Conservation (phyloP, 257 asterid species). For the Thymus mandschuricus region DNA sequence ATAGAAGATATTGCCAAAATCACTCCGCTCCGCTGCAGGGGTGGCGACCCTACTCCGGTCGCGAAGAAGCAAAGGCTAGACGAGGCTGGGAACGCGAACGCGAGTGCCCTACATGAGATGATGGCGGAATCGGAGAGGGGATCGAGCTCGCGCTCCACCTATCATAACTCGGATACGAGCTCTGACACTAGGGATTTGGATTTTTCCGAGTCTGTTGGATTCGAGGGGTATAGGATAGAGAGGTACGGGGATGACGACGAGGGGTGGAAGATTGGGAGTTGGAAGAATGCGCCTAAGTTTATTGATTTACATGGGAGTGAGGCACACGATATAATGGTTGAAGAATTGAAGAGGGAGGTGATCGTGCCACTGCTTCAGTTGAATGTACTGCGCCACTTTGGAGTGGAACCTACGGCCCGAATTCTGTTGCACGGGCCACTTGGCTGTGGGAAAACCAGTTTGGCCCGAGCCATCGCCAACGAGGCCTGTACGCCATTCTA, state of each 20-base stretch:
- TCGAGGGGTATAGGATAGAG: slow-evolving; percentile 18
- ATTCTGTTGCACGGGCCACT: too few species aligned
- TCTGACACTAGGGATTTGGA: neutral
- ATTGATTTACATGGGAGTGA: slow-evolving; percentile 69
- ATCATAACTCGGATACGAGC: neutral
- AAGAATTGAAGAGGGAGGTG: slow-evolving; percentile 72
- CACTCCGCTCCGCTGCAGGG: neutral
- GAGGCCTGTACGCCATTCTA: slow-evolving; percentile 80
- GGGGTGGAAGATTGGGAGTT: neutral
- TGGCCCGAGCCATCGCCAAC: slow-evolving; percentile 95
- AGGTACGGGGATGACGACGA: neutral
- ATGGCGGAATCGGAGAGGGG: neutral
- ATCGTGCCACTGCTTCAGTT: slow-evolving; percentile 70
- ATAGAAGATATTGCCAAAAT: neutral
- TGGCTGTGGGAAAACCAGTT: slow-evolving; percentile 92
- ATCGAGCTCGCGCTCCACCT: neutral
- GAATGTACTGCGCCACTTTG: slow-evolving; percentile 52
- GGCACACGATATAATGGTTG: slow-evolving; percentile 40
- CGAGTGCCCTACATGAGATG: neutral
- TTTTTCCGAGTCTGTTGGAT: neutral
- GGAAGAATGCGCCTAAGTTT: slow-evolving; percentile 51
- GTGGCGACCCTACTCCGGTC: neutral
- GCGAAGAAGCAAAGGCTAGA: neutral
- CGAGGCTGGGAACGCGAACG: neutral
- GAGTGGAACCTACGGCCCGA: too few species aligned